Evolutionary conservation across 352 stramenopile genomes (phyloP).

Genomic region (Globisporangium nodosum): DNA sequence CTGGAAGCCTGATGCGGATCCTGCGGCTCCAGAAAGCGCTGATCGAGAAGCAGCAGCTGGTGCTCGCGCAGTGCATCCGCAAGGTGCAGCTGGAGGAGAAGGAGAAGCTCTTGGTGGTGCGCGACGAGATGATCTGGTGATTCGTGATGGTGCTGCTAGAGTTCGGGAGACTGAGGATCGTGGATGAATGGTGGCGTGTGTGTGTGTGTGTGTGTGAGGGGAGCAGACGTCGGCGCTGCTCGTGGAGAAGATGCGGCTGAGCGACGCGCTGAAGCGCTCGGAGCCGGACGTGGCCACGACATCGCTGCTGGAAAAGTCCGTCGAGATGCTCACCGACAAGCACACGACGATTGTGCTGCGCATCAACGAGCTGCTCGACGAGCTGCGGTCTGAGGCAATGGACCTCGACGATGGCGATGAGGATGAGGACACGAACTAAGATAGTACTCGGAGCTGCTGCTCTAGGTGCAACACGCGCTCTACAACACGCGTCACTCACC

Average conservation of each 20-base stretch:
- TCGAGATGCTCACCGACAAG: slow-evolving; percentile 42
- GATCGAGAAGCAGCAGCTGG: slow-evolving; percentile 23
- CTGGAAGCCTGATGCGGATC: not conserved
- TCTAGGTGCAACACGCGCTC: not conserved
- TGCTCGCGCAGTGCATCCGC: slow-evolving; percentile 56
- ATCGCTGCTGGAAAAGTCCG: slow-evolving; percentile 58
- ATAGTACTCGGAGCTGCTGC: not conserved
- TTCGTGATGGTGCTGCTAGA: not conserved
- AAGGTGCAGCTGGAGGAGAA: slow-evolving; percentile 76
- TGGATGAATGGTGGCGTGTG: not conserved
- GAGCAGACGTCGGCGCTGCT: slow-evolving; percentile 69
- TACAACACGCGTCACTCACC: too few relatives aligned
- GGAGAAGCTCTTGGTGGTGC: slow-evolving; percentile 74
- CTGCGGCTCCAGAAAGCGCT: slow-evolving; percentile 15
- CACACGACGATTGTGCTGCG: slow-evolving; percentile 57
- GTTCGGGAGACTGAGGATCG: not conserved
- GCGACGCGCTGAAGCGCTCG: slow-evolving; percentile 24
- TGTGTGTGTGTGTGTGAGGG: not conserved
- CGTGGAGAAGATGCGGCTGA: slow-evolving; percentile 76
- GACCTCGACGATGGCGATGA: slow-evolving; percentile 30
- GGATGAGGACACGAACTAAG: not conserved
- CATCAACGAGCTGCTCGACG: slow-evolving; percentile 80
- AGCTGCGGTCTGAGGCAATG: slow-evolving; percentile 49
- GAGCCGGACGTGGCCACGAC: slow-evolving; percentile 44
- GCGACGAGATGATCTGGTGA: not conserved